A percentile compares a stretch with the other conserved stretches of the same genome.
Evolutionary conservation across 2,329 filamentous ascomycete species (phyloP).

Genomic region (Colletotrichum endophyticum): DNA sequence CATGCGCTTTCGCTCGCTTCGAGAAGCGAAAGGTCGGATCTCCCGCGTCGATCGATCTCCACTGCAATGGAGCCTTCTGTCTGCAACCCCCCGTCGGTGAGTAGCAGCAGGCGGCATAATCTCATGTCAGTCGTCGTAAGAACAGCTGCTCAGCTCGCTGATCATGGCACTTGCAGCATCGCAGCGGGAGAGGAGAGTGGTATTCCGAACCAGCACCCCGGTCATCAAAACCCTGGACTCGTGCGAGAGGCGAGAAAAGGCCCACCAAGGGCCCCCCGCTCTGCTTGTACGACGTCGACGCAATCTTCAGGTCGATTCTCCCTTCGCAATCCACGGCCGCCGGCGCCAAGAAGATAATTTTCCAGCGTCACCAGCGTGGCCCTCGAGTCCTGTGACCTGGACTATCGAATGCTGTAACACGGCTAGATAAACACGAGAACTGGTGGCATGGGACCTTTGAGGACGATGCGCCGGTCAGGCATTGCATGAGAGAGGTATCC

Average conservation of each 20-base stretch:
- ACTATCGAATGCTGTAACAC: slow-evolving; percentile 21
- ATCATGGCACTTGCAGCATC: neutral
- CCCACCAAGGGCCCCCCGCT: neutral
- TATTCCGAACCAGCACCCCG: neutral
- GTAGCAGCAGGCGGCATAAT: neutral
- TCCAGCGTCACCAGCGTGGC: neutral
- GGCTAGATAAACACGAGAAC: neutral
- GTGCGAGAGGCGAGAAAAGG: neutral
- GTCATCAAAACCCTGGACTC: neutral
- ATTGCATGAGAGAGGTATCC: neutral
- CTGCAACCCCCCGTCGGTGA: slow-evolving; percentile 12
- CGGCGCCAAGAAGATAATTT: neutral
- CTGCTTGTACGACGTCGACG: neutral
- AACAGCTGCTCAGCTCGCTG: neutral
- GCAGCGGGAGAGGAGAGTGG: neutral
- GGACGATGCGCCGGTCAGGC: neutral
- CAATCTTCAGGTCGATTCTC: neutral
- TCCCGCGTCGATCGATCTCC: neutral
- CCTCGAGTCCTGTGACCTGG: neutral
- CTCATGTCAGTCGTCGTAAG: neutral
- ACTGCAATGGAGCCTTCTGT: neutral
- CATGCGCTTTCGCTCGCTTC: neutral
- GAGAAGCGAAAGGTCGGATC: neutral
- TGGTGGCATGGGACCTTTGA: neutral
- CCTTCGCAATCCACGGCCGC: neutral